Evolutionary conservation across 805 yeast species (phyloP).

Genomic region (Maudiozyma pseudohumilis): DNA sequence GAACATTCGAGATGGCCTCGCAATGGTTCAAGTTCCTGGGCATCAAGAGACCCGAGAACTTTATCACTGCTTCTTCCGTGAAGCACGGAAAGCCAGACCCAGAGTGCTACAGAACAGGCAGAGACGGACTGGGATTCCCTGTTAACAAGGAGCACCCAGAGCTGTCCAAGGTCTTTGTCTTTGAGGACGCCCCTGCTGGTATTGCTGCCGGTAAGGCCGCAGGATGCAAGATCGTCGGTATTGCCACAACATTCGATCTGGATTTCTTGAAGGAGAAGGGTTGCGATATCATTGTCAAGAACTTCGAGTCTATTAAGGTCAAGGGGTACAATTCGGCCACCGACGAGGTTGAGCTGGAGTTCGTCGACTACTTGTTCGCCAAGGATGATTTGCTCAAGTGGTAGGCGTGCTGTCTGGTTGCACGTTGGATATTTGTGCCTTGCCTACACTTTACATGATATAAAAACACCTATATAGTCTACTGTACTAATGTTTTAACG

Average conservation of each 20-base stretch:
- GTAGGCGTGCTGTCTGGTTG: too few species aligned
- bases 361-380: constrained; percentile 32
- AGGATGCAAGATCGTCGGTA: constrained; percentile 74
- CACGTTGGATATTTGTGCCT: too few species aligned
- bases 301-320: constrained; percentile 52
- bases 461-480: too few species aligned
- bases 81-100: constrained; percentile 79
- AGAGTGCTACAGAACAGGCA: constrained; percentile 62
- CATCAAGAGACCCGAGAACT: constrained; percentile 54
- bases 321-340: constrained; percentile 40
- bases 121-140: constrained; percentile 31
- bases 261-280: constrained; percentile 63
- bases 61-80: constrained; percentile 77
- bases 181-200: constrained; percentile 89
- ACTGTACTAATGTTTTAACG: too few species aligned
- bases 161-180: constrained; percentile 45
- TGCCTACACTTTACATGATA: too few species aligned
- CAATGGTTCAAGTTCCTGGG: constrained; percentile 67
- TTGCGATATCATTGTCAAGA: constrained; percentile 73
- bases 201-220: constrained; percentile 74
- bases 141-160: constrained; percentile 29
- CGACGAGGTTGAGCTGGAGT: constrained; percentile 31
- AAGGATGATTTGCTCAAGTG: constrained; percentile 29
- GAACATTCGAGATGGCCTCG: constrained; percentile 66
- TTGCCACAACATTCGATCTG: constrained; percentile 68